A percentile compares a stretch with the other conserved stretches of the same genome.
phyloP scores from a whole-genome alignment of 2,329 filamentous ascomycete genomes.

The Penicillium sp. region DNA sequence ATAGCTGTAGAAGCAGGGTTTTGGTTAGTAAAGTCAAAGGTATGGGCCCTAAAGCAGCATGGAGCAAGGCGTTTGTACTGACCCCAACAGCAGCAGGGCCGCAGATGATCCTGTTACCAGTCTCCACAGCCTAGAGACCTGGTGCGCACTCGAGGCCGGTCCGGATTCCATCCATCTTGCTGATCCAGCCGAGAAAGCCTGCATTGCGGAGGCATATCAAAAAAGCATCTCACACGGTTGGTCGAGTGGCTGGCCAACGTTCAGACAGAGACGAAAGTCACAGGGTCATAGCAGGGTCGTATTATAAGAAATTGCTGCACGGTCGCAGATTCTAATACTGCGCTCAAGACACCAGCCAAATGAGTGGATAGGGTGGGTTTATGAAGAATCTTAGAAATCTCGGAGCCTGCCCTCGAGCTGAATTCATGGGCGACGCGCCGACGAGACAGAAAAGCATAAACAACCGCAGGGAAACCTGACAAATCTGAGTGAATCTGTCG shows the following conservation, averaged over 20 bases:
- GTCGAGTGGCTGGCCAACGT: neutral
- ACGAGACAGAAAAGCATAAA: neutral
- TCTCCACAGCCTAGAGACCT: conserved; percentile 22
- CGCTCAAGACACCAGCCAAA: neutral
- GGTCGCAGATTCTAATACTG: neutral
- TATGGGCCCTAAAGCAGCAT: neutral
- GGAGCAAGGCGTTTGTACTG: conserved; percentile 9
- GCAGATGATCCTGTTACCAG: conserved; percentile 28
- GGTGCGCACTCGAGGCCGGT: neutral
- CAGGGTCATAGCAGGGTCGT: neutral
- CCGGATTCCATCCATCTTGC: neutral
- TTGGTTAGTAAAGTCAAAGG: neutral
- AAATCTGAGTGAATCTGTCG: neutral
- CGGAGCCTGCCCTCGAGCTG: neutral
- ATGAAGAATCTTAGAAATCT: neutral
- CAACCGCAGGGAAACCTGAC: neutral
- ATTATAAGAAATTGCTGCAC: no score
- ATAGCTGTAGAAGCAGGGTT: conserved; percentile 23
- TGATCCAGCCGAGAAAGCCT: conserved; percentile 2
- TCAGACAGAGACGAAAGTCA: neutral
- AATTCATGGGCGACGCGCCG: neutral
- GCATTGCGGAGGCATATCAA: conserved; percentile 5
- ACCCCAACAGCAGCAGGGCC: conserved; percentile 34
- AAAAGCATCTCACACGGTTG: neutral
- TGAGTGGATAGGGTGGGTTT: neutral